Evolutionary conservation across 176 grass and related monocot species (phyloP).

Genomic region (maize (Zea mays)): DNA sequence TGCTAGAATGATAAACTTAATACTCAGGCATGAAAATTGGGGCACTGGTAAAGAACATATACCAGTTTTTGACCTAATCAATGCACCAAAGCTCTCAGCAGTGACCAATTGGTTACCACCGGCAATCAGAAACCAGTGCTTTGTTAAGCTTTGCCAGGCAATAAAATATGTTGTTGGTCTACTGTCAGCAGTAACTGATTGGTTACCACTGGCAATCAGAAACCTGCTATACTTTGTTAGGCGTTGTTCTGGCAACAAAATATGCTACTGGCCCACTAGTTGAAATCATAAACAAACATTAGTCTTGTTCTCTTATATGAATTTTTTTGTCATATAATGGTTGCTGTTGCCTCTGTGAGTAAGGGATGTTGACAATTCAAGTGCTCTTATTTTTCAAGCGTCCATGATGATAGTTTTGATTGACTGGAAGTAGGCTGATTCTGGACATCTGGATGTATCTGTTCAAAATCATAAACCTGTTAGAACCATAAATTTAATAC

Average conservation of each 20-base stretch:
- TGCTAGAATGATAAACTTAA: background rate
- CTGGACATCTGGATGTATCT: background rate
- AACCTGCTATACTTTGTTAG: background rate
- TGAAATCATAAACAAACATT: background rate
- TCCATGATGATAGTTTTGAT: background rate
- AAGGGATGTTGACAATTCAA: background rate
- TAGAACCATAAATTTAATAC: background rate
- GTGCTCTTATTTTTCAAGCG: background rate
- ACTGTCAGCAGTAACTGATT: background rate
- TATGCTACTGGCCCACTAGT: background rate
- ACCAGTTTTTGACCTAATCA: background rate
- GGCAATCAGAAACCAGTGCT: background rate
- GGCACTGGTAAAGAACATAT: background rate
- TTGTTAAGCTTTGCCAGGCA: constrained; percentile 20
- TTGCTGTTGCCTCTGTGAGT: background rate
- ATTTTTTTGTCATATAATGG: background rate
- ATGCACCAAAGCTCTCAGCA: background rate
- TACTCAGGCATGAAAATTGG: background rate
- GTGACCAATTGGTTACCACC: background rate
- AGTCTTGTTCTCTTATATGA: background rate
- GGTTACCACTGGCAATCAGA: background rate
- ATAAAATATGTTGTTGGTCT: background rate
- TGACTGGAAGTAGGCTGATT: background rate
- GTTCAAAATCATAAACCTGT: background rate
- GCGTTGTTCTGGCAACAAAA: background rate